Conservation (phyloP, 768 basidiomycete genomes). For the Suillus americanus region DNA sequence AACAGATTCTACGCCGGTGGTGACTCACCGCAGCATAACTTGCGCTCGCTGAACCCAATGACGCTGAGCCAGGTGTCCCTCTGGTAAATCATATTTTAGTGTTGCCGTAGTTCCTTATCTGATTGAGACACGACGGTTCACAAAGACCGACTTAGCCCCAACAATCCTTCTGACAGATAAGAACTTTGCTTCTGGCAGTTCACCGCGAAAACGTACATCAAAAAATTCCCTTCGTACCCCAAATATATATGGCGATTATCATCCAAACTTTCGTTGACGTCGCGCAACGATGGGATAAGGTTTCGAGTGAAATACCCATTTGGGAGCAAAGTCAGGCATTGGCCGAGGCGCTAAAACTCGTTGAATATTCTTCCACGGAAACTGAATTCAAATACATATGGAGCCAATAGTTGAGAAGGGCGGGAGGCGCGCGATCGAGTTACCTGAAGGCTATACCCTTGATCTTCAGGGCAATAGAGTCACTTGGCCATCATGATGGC, state of each 20-base stretch:
- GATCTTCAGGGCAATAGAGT: slow-evolving; percentile 13
- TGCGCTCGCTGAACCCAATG: not conserved
- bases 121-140: slow-evolving; percentile 10
- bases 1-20: not conserved
- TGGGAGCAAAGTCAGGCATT: slow-evolving; percentile 8
- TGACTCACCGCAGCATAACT: not conserved
- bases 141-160: slow-evolving; percentile 24
- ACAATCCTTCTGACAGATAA: not conserved
- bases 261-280: slow-evolving; percentile 27
- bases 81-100: not conserved
- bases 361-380: slow-evolving; percentile 5
- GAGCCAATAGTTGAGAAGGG: slow-evolving; percentile 9
- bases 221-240: slow-evolving; percentile 12
- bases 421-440: slow-evolving; percentile 24
- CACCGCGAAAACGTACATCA: slow-evolving; percentile 10
- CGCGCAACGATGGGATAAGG: slow-evolving; percentile 11
- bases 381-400: slow-evolving; percentile 6
- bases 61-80: not conserved
- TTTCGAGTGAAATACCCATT: slow-evolving; percentile 10
- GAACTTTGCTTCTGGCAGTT: slow-evolving; percentile 12
- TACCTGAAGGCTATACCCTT: slow-evolving; percentile 17
- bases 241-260: slow-evolving; percentile 11
- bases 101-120: slow-evolving; percentile 14
- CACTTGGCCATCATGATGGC: slow-evolving; percentile 3
- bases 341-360: not conserved